A percentile compares a stretch with the other conserved stretches of the same genome.
These are phyloP conservation scores for Fraxinus dipetala DNA, from an alignment of 305 asterid species.

Conservation along the genomic window DNA sequence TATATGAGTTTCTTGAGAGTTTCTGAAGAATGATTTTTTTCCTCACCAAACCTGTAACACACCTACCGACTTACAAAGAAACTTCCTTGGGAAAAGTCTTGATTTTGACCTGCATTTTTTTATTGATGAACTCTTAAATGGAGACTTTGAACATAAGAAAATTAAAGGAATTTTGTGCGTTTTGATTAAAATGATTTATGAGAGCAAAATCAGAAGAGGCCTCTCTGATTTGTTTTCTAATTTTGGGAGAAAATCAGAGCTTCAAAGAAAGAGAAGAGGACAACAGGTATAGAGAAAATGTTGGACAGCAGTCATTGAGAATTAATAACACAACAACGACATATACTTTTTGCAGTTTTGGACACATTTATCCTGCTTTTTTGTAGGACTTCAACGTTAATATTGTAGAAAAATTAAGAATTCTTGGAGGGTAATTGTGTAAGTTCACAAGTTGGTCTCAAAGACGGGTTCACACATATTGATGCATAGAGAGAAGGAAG, in stretches of 20 bases:
- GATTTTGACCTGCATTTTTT: neutral
- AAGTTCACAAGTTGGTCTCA: neutral
- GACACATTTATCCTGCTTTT: neutral
- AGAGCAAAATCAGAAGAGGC: neutral
- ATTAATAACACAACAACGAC: neutral
- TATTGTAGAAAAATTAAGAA: neutral
- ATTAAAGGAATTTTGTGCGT: neutral
- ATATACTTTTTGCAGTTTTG: neutral
- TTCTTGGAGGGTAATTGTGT: neutral
- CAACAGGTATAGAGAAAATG: neutral
- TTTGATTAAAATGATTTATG: neutral
- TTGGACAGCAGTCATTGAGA: neutral
- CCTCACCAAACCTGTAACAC: constrained; percentile 1
- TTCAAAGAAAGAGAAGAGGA: neutral
- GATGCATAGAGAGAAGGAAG: neutral
- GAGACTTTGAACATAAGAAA: neutral
- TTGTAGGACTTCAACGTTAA: neutral
- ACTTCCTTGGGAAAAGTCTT: neutral
- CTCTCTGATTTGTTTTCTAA: neutral
- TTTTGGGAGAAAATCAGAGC: neutral
- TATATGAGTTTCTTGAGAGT: neutral
- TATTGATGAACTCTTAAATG: neutral
- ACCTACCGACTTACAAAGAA: neutral
- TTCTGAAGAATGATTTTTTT: neutral
- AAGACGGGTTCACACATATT: neutral